A percentile compares a stretch with the other conserved stretches of the same genome.
These are phyloP conservation scores for Dacryopinax spathularia DNA, from an alignment of 768 basidiomycete genomes.

Conservation along the genomic window DNA sequence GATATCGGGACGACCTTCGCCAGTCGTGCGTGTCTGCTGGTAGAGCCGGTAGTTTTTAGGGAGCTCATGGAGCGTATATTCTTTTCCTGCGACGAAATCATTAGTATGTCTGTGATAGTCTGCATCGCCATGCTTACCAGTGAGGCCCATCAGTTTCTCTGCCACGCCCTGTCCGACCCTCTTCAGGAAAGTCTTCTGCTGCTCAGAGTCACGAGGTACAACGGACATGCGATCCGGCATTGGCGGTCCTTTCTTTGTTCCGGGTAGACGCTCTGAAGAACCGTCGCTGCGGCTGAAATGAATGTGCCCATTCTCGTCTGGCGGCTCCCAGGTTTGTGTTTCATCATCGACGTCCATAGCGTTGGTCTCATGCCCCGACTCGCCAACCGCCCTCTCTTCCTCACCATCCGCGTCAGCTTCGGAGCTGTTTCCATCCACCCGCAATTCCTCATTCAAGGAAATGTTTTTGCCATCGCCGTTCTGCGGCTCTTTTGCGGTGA, in stretches of 20 bases:
- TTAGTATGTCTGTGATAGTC: not conserved
- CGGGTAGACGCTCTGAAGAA: not conserved
- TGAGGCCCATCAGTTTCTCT: not conserved
- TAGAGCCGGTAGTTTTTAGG: not conserved
- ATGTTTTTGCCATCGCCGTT: no score
- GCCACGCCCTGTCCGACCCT: not conserved
- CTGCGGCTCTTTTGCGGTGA: no score
- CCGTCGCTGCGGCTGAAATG: not conserved
- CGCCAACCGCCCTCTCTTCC: not conserved
- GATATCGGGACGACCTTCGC: not conserved
- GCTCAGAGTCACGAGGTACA: not conserved
- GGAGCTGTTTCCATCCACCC: not conserved
- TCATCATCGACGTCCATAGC: not conserved
- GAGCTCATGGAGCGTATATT: not conserved
- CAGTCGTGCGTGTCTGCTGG: not conserved
- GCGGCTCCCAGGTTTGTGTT: not conserved
- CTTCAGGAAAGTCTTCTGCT: not conserved
- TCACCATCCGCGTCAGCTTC: not conserved
- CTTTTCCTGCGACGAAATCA: not conserved
- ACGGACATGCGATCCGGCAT: not conserved
- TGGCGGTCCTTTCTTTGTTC: not conserved
- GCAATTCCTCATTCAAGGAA: no score
- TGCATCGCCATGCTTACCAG: not conserved
- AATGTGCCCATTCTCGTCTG: not conserved
- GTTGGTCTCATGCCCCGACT: not conserved